Conservation (phyloP, 139 green algal genomes). For the Coelastrella sp. region DNA sequence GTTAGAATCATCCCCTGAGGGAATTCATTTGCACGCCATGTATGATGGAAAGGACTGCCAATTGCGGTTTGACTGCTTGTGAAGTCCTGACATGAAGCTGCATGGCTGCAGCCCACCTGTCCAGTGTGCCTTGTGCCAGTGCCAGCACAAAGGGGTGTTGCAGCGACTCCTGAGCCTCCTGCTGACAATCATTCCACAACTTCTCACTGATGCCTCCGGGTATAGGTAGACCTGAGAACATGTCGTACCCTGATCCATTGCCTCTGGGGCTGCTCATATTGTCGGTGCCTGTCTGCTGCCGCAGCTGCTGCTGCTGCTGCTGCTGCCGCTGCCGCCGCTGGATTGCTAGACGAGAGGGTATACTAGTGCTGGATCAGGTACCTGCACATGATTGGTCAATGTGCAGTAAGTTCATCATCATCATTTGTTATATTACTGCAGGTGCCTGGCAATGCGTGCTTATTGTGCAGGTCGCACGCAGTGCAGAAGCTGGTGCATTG, state of each 20-base stretch:
- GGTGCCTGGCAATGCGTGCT: too few relatives aligned
- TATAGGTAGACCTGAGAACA: constrained; percentile 18
- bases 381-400: too few relatives aligned
- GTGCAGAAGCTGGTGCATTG: too few relatives aligned
- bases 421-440: too few relatives aligned
- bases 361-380: background rate
- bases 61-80: too few relatives aligned
- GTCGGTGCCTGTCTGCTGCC: background rate
- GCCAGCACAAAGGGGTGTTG: constrained; percentile 71
- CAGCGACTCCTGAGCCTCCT: constrained; percentile 47
- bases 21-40: too few relatives aligned
- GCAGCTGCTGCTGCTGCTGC: constrained; percentile 41
- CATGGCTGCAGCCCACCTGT: background rate
- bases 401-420: too few relatives aligned
- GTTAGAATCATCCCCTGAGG: too few relatives aligned
- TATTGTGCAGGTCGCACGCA: too few relatives aligned
- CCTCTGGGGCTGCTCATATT: background rate
- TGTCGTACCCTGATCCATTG: background rate
- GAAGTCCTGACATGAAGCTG: too few relatives aligned
- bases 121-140: constrained; percentile 60
- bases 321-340: constrained; percentile 1
- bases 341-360: background rate
- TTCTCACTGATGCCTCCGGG: constrained; percentile 46
- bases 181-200: constrained; percentile 59
- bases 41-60: too few relatives aligned